Percentiles rank a stretch among this genome's conserved stretches.
Conservation (phyloP, 352 stramenopile genomes). For the Globisporangium solare region DNA sequence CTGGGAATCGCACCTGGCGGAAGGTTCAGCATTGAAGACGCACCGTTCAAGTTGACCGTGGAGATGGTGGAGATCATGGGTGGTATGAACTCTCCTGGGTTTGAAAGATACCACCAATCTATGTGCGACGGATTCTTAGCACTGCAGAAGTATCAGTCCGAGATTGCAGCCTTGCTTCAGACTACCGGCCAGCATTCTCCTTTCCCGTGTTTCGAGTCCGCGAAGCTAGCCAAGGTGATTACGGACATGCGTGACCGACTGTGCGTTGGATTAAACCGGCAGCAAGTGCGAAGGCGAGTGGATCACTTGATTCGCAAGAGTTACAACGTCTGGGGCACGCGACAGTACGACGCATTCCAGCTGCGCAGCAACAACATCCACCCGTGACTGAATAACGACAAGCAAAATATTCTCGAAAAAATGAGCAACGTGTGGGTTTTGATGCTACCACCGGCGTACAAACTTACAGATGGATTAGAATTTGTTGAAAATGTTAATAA, state of each 20-base stretch:
- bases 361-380: slow-evolving; percentile 88
- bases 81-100: slow-evolving; percentile 80
- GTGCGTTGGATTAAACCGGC: slow-evolving; percentile 61
- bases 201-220: slow-evolving; percentile 92
- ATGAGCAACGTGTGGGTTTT: background rate
- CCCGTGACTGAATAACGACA: slow-evolving; percentile 21
- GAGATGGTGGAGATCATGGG: slow-evolving; percentile 98
- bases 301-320: slow-evolving; percentile 82
- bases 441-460: background rate
- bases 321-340: slow-evolving; percentile 85
- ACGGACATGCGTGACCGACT: slow-evolving; percentile 60
- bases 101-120: slow-evolving; percentile 88
- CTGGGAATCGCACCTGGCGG: slow-evolving; percentile 96
- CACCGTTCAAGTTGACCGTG: slow-evolving; percentile 98
- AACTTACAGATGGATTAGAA: slow-evolving; percentile 1
- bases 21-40: slow-evolving; percentile 96
- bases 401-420: background rate
- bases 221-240: slow-evolving; percentile 55
- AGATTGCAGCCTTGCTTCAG: slow-evolving; percentile 93
- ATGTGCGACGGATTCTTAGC: slow-evolving; percentile 93
- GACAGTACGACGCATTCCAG: slow-evolving; percentile 90
- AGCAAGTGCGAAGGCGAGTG: slow-evolving; percentile 64
- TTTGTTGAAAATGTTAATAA: slow-evolving; percentile 4
- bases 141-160: slow-evolving; percentile 90
- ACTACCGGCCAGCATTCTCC: slow-evolving; percentile 93